Evolutionary conservation across 129 eudicot species (phyloP), one percentile per base, ranked within the genome.

Genomic region (Flaveria brownii): DNA sequence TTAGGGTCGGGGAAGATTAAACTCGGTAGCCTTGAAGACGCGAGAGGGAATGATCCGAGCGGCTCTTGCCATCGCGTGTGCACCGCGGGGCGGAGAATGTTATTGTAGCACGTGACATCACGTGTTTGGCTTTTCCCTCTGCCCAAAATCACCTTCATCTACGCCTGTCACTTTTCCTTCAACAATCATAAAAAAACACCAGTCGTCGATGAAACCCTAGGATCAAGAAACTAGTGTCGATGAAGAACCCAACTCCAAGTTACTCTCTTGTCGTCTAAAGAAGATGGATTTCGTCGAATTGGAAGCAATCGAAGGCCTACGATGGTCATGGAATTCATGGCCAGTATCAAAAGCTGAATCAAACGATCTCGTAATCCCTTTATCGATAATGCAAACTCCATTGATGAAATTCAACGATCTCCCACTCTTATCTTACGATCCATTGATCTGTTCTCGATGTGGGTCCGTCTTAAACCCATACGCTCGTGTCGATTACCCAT

Each of bases 251-350:
- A 36, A 52, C 74, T 67, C 77, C 76, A 33, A 50, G 43, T 63
- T 39, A 62, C 66, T 65, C 39, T 51, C 54, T 18, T 33, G 43
- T 25, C 9, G 25, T 23, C 70, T 6, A 16, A 16, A 41, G 6
- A 16, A 22, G 28, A 88, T 95, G 99, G 99, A 95, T 87, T 91
- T 95, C 81, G 67, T 78, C 9, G 99, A 95, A 69, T 74, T 95
- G 66, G 99, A 95, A 52, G 96, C 94, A 8, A 91, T 85, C 77
- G 99, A 95, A 79, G 99, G 99, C 18, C 84, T 95, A 2, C 87
- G 99, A 14, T 95, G 99, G 99, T 76, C 97, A 52, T 95, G 99
- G 99, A 90, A 95, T 30, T 86, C 99, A 70, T 95, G 99, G 99
- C 99, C 99, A 55, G 83, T 80, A 0, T 80, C 97, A 1, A 85